Conservation (phyloP, 2,329 filamentous ascomycete genomes). For the Calonectria multiphialidica region DNA sequence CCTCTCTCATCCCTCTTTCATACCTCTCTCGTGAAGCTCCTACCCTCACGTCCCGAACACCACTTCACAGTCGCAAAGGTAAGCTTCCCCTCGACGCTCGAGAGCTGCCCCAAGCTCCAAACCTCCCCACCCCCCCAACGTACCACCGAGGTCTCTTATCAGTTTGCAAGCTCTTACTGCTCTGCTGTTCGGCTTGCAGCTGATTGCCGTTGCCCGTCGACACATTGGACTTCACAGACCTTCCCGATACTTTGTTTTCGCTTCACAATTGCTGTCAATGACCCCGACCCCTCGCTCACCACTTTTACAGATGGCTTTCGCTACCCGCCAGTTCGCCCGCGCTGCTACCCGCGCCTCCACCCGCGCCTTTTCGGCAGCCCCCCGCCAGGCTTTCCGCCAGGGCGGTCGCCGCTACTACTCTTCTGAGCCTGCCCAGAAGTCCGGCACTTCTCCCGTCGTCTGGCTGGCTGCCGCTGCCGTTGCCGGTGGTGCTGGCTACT, state of each 20-base stretch:
- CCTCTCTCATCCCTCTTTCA: slow-evolving; percentile 20
- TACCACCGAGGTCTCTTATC: slow-evolving; percentile 10
- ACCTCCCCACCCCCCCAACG: neutral
- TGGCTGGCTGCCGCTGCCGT: slow-evolving; percentile 71
- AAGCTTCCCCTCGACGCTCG: slow-evolving; percentile 17
- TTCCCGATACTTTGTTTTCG: neutral
- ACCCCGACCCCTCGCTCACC: slow-evolving; percentile 21
- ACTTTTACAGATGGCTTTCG: slow-evolving; percentile 50
- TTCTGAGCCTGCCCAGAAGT: slow-evolving; percentile 71
- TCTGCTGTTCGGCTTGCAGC: neutral
- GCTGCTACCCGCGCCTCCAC: slow-evolving; percentile 68
- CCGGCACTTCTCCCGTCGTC: slow-evolving; percentile 62
- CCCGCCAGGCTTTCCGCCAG: slow-evolving; percentile 78
- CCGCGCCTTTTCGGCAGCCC: slow-evolving; percentile 69
- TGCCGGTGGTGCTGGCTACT: slow-evolving; percentile 74
- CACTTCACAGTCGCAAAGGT: slow-evolving; percentile 32
- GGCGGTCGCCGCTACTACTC: slow-evolving; percentile 85
- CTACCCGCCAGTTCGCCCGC: slow-evolving; percentile 68
- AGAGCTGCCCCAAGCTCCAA: neutral
- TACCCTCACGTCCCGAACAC: slow-evolving; percentile 10
- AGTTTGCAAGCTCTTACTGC: neutral
- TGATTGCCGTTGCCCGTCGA: neutral
- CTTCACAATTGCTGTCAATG: neutral
- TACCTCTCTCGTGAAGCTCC: slow-evolving; percentile 21
- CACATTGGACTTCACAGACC: neutral